Base-by-base conservation (phyloP, 2,329 filamentous ascomycete species). In the Xylariaceae sp. region DNA sequence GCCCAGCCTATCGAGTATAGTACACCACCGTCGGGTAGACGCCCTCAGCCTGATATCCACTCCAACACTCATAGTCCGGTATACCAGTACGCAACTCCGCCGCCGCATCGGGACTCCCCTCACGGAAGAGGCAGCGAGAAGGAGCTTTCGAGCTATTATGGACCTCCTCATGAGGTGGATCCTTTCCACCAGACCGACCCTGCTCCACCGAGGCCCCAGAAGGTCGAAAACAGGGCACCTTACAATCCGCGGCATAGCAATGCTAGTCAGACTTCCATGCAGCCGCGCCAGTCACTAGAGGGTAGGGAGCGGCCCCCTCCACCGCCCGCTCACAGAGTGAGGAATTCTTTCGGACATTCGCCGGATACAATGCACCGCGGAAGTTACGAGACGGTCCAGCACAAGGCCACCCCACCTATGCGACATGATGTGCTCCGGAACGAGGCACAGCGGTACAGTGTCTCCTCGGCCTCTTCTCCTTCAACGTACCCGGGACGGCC, bases 401-500 rank as follows among this genome's bases (percentile, higher is more conserved):
- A 63, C 27, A 73, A 71, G 50, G 59, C 61, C 3, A 61, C 63
- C 14, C 56, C 63, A 1, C 65, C 65, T 2, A 78, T 80, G 73
- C 68, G 74, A 39, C 73, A 77, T 30, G 75, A 78, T 39, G 74
- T 79, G 9, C 54, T 79, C 45, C 68, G 70, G 42, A 74, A 61
- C 37, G 74, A 78, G 52, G 75, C 76, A 3, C 75, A 78, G 52
- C 65, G 76, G 29, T 63, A 73, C 29, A 73, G 74, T 0, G 55
- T 63, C 12, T 36, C 57, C 32, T 46, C 53, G 7, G 58, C 62
- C n/a, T 43, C 57, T 34, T 41, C 54, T 12, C 58, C 67, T 3
- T 60, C 57, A 3, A 52, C 60, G 21, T 78, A 78, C 38, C 71
- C 73, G 2, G 73, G 73, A 4, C 68, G 73, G 9, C 73, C 73